A percentile compares a stretch with the other conserved stretches of the same genome.
Evolutionary conservation across 2,329 filamentous ascomycete genomes (phyloP).

Genomic region (Hansfordia pulvinata): DNA sequence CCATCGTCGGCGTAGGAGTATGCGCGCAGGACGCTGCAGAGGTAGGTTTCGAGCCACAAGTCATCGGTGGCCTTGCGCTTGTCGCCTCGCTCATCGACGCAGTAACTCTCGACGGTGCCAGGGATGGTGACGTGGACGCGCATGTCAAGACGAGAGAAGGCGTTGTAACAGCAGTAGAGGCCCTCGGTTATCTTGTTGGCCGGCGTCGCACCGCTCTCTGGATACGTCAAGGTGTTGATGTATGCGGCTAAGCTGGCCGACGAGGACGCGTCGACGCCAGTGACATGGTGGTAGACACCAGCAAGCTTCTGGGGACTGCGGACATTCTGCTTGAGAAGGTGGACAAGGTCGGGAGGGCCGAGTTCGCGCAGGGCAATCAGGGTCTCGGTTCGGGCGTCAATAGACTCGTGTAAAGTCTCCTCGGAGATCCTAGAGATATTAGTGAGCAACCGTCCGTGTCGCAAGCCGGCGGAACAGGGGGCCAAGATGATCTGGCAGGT

Average conservation of each 20-base stretch:
- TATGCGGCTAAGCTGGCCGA: constrained; percentile 95
- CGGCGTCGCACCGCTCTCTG: constrained; percentile 63
- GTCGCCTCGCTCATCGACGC: constrained; percentile 91
- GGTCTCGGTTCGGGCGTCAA: constrained; percentile 85
- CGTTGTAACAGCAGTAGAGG: constrained; percentile 98
- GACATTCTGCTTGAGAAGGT: constrained; percentile 67
- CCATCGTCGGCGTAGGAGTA: constrained; percentile 97
- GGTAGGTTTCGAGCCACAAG: constrained; percentile 92
- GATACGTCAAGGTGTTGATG: constrained; percentile 94
- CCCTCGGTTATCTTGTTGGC: constrained; percentile 83
- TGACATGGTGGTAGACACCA: constrained; percentile 96
- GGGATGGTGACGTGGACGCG: constrained; percentile 96
- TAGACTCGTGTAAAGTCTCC: constrained; percentile 79
- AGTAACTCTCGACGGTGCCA: constrained; percentile 92
- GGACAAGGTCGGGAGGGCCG: constrained; percentile 88
- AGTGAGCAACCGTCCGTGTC: not conserved
- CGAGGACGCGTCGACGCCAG: constrained; percentile 90
- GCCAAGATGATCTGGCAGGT: constrained; percentile 1
- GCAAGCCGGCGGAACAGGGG: not conserved
- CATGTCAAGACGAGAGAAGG: constrained; percentile 96
- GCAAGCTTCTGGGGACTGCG: constrained; percentile 54
- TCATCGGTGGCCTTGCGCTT: constrained; percentile 88
- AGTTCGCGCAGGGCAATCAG: constrained; percentile 79
- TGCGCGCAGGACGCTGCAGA: constrained; percentile 85
- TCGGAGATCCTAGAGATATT: constrained; percentile 62